phyloP scores from a whole-genome alignment of 352 stramenopile genomes.

The Saprolegnia diclina region DNA sequence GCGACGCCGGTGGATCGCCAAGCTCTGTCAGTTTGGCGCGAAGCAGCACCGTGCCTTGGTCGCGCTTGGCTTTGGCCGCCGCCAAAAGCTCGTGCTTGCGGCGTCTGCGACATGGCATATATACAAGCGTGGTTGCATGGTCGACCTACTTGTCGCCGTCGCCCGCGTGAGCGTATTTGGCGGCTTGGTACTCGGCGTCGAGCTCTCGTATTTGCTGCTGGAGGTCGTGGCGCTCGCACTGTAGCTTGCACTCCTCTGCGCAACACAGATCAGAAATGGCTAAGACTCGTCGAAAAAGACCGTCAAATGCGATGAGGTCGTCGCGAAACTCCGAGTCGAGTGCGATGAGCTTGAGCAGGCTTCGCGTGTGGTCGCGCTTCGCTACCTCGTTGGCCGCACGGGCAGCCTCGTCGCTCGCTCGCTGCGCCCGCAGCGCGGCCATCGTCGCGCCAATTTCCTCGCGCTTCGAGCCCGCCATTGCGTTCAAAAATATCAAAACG shows the following conservation, averaged over 20 bases:
- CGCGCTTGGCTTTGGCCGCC: not conserved
- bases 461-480: not conserved
- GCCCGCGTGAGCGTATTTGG: not conserved
- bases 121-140: not conserved
- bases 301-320: not conserved
- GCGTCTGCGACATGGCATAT: not conserved
- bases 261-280: not conserved
- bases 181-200: conserved; percentile 1
- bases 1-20: not conserved
- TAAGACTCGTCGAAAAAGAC: not conserved
- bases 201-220: not conserved
- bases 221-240: not conserved
- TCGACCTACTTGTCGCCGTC: conserved; percentile 16
- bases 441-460: not conserved
- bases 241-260: not conserved
- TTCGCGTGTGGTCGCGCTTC: not conserved
- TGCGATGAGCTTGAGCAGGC: conserved; percentile 2
- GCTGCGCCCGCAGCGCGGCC: not conserved
- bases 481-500: not conserved
- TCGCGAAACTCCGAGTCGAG: conserved; percentile 6
- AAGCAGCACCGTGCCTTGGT: not conserved
- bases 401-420: not conserved
- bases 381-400: not conserved
- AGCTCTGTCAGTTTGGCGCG: not conserved
- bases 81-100: conserved; percentile 4